These are phyloP conservation scores for Coemansia sp. DNA, from an alignment of 192 early-diverging fungal genomes.

Conservation along the genomic window DNA sequence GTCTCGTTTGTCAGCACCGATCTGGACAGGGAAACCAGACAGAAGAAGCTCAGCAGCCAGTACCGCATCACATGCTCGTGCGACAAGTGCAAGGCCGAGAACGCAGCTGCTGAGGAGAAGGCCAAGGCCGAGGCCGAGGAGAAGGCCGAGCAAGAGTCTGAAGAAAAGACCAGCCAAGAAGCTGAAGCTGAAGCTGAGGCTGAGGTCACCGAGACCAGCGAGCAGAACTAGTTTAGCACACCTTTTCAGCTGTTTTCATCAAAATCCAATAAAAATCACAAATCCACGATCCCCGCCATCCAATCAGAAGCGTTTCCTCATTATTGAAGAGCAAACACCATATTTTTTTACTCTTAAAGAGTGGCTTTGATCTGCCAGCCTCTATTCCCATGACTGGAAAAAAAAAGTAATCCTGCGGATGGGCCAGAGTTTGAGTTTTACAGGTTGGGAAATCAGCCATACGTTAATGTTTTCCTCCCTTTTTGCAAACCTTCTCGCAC, in stretches of 20 bases:
- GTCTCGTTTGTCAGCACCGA: constrained; percentile 59
- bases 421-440: not conserved
- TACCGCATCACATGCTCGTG: constrained; percentile 65
- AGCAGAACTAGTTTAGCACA: not conserved
- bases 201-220: not conserved
- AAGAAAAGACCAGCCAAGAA: not conserved
- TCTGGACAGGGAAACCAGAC: constrained; percentile 52
- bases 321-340: not conserved
- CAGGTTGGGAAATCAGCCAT: not conserved
- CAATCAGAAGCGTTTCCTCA: constrained; percentile 8
- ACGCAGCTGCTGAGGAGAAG: not conserved
- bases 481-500: constrained; percentile 19
- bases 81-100: constrained; percentile 53
- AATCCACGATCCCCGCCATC: not conserved
- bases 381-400: too few species aligned
- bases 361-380: not conserved
- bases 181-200: constrained; percentile 3
- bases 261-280: not conserved
- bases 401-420: too few species aligned
- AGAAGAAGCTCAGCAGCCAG: constrained; percentile 61
- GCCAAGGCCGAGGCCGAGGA: constrained; percentile 2
- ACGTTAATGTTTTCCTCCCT: constrained; percentile 19
- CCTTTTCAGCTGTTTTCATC: not conserved
- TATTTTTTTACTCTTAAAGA: not conserved
- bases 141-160: constrained; percentile 1